Conservation (phyloP, 208 protist species). For the Wallacemonas sp. region DNA sequence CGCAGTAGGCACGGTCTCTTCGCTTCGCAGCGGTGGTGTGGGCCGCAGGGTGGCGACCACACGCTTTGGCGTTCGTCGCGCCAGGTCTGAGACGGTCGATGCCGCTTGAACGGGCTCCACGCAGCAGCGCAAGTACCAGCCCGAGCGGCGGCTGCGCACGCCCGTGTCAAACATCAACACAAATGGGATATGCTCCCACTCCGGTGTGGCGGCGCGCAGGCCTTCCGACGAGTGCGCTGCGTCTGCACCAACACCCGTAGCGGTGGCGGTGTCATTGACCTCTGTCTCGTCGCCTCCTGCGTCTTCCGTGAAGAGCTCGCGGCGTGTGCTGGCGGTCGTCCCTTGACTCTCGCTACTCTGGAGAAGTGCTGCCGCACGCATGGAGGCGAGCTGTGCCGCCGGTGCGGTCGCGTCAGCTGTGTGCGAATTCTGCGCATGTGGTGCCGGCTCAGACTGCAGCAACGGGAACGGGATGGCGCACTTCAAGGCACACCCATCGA, state of each 20-base stretch:
- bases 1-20: no score
- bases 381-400: no score
- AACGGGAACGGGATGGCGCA: neutral
- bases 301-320: neutral
- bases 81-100: neutral
- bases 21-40: neutral
- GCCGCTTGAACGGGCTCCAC: neutral
- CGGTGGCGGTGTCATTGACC: neutral
- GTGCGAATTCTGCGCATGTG: no score
- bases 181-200: slow-evolving; percentile 2
- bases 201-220: neutral
- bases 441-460: no score
- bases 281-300: neutral
- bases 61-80: neutral
- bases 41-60: neutral
- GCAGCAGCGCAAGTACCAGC: neutral
- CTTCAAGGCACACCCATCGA: neutral
- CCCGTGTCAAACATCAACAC: slow-evolving; percentile 12
- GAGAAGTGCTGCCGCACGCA: no score
- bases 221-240: neutral
- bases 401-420: no score
- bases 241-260: neutral
- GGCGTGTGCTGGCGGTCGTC: neutral
- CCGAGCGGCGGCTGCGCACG: slow-evolving; percentile 4
- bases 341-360: neutral